A percentile compares a stretch with the other conserved stretches of the same genome.
These are phyloP conservation scores for Dicorynia guianensis DNA, from an alignment of 306 rosid species.

Conservation along the genomic window DNA sequence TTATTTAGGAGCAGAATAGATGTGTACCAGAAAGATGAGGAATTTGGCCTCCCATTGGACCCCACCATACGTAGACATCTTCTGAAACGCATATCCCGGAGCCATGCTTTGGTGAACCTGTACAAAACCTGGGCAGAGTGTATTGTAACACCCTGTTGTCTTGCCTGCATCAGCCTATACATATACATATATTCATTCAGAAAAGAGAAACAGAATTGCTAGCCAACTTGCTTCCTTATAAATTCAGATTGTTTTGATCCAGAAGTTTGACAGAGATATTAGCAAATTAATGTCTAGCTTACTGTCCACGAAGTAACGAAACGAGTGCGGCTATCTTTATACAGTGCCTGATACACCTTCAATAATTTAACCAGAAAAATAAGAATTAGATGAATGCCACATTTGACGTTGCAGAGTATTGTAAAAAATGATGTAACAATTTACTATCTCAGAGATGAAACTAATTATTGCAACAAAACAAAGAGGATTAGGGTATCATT, in stretches of 20 bases:
- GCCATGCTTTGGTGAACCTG: background rate
- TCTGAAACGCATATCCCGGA: background rate
- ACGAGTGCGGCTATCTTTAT: constrained; percentile 13
- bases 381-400: too few relatives aligned
- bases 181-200: too few relatives aligned
- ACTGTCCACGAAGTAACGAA: constrained; percentile 5
- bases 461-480: too few relatives aligned
- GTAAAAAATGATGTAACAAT: too few relatives aligned
- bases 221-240: background rate
- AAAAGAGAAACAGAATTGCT: too few relatives aligned
- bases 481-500: background rate
- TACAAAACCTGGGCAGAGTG: constrained; percentile 38
- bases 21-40: background rate
- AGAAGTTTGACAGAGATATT: background rate
- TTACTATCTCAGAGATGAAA: too few relatives aligned
- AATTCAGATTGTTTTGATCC: background rate
- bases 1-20: background rate
- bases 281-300: background rate
- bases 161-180: background rate
- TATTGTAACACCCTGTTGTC: constrained; percentile 18
- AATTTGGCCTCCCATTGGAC: background rate
- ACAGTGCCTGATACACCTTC: background rate
- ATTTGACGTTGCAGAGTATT: too few relatives aligned
- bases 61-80: constrained; percentile 12
- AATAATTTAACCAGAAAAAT: background rate